phyloP scores from a whole-genome alignment of 179 eudicot genomes.

The Heliamphora pulchella region DNA sequence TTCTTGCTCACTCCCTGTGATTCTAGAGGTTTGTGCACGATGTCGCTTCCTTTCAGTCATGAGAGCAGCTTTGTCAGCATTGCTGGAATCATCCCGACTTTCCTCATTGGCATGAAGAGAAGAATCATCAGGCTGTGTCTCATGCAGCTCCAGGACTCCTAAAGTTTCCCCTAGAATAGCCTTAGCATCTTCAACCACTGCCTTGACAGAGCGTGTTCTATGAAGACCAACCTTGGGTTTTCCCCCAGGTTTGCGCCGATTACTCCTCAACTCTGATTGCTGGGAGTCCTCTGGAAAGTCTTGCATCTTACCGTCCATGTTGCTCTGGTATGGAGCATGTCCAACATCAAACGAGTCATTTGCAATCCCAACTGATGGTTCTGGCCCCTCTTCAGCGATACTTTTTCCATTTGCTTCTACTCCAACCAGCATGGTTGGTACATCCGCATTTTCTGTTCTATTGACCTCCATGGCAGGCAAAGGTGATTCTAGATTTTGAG shows the following conservation, averaged over 20 bases:
- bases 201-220: constrained; percentile 57
- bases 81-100: constrained; percentile 35
- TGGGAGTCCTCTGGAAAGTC: constrained; percentile 50
- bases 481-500: constrained; percentile 27
- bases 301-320: constrained; percentile 30
- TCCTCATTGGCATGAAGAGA: constrained; percentile 17
- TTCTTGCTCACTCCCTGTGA: constrained; percentile 55
- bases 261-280: constrained; percentile 43
- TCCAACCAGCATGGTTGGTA: constrained; percentile 10
- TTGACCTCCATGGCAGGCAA: constrained; percentile 19
- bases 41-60: constrained; percentile 45
- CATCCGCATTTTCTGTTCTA: constrained; percentile 25
- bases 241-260: constrained; percentile 27
- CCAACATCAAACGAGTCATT: constrained; percentile 25
- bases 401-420: constrained; percentile 22
- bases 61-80: constrained; percentile 29
- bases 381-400: constrained; percentile 21
- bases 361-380: constrained; percentile 23
- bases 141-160: constrained; percentile 22
- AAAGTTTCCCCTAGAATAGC: constrained; percentile 36
- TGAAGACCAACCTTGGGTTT: constrained; percentile 38
- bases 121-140: constrained; percentile 29
- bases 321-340: constrained; percentile 23
- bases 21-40: constrained; percentile 44
- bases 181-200: constrained; percentile 60